These are phyloP conservation scores for Clavispora carvajalis DNA, from an alignment of 805 yeast genomes.

Conservation along the genomic window DNA sequence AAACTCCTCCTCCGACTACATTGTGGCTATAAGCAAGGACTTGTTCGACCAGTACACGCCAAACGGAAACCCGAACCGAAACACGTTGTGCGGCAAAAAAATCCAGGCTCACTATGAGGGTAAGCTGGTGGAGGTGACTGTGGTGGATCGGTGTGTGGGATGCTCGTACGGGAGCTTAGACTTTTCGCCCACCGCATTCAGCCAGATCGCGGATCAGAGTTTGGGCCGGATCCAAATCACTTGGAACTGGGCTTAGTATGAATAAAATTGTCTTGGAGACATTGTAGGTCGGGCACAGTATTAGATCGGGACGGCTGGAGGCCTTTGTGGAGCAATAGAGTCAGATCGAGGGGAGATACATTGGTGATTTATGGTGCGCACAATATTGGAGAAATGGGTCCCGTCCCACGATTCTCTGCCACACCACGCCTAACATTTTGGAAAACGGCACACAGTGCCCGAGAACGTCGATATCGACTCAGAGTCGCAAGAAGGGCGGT, in stretches of 20 bases:
- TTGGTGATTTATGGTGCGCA: too few relatives aligned
- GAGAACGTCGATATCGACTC: too few relatives aligned
- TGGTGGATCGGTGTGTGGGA: slow-evolving; percentile 54
- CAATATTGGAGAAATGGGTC: too few relatives aligned
- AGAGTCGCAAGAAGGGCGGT: too few relatives aligned
- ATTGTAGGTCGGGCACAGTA: too few relatives aligned
- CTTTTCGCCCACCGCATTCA: slow-evolving; percentile 57
- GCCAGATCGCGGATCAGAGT: slow-evolving; percentile 42
- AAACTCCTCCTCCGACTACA: slow-evolving; percentile 41
- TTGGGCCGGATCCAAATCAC: slow-evolving; percentile 51
- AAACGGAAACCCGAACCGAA: slow-evolving; percentile 37
- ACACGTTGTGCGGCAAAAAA: slow-evolving; percentile 49
- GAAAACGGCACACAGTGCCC: too few relatives aligned
- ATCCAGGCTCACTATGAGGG: slow-evolving; percentile 44
- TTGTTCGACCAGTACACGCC: slow-evolving; percentile 33
- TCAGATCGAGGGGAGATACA: too few relatives aligned
- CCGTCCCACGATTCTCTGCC: too few relatives aligned
- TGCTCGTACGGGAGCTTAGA: slow-evolving; percentile 49
- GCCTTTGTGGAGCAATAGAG: too few relatives aligned
- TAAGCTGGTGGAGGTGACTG: slow-evolving; percentile 50
- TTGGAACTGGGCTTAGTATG: slow-evolving; percentile 36
- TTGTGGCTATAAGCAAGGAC: slow-evolving; percentile 47
- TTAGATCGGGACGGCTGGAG: too few relatives aligned
- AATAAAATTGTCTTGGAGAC: neutral
- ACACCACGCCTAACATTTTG: too few relatives aligned